Evolutionary conservation across 2,329 filamentous ascomycete genomes (phyloP), one percentile per base, ranked within the genome.

Genomic region (Dothiorella sarmentorum): DNA sequence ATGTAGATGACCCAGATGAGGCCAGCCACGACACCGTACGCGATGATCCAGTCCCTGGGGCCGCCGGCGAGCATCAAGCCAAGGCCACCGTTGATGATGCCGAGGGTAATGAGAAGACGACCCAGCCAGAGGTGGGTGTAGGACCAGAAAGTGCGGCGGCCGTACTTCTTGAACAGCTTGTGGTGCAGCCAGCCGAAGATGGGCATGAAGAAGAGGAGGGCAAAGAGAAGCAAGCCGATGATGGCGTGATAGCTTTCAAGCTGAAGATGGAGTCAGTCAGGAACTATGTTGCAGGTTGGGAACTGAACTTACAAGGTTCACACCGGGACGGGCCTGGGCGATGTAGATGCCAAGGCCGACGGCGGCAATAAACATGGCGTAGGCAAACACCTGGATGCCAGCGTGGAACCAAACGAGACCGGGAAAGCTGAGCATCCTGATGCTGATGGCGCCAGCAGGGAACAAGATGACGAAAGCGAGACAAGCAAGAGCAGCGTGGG

Each of bases 111-210:
- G 29, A 78, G 69, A 20, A 72, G 63, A 2, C 81, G 71, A 17
- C 81, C 81, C 26, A 80, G 67, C 81, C 81, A 83, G n/a, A 82
- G 71, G 62, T 84, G 81, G 2, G 69, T 67, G 60, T 78, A 74
- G 1, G 76, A 78, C 61, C 73, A 76, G 13, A 73, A 61, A 3
- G 73, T 76, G 38, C 77, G 75, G 6, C 67, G 66, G 9, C 73
- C 71, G 4, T 72, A 74, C 59, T 73, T 76, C 55, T 75, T 72
- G 68, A 76, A 83, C 51, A 76, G 67, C 7, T 69, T 63, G 63
- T 84, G 81, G 60, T 84, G 81, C 2, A 80, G 61, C 15, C 75
- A 63, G 1, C 81, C 81, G 33, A 79, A 71, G 1, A 76, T 65
- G 0, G 80, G 80, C 61, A 82, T 80, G 60, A 85, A 79, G 3